Conservation (phyloP, 2,329 filamentous ascomycete genomes). For the Zasmidium citrigriseum region DNA sequence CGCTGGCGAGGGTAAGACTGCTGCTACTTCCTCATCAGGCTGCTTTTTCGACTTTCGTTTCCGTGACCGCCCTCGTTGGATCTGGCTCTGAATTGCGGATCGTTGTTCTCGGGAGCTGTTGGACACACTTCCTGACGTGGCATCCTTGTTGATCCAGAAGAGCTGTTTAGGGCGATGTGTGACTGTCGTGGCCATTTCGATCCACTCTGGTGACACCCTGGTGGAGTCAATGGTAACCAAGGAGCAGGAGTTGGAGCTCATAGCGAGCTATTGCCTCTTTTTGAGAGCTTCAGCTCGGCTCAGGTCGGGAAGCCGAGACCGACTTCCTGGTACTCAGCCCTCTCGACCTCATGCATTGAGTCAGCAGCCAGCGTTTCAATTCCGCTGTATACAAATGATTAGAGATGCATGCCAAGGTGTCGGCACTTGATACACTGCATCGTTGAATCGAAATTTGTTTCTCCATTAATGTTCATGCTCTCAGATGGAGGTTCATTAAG, state of each 20-base stretch:
- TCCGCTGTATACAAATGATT: neutral
- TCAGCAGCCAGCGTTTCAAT: neutral
- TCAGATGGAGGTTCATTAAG: neutral
- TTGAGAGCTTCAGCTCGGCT: neutral
- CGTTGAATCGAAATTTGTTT: neutral
- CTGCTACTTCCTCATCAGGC: neutral
- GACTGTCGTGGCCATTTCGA: neutral
- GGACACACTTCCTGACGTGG: neutral
- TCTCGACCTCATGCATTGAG: neutral
- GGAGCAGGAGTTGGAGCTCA: no score
- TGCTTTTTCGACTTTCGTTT: constrained; percentile 7
- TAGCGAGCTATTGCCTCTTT: neutral
- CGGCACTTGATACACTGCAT: neutral
- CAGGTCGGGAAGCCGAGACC: neutral
- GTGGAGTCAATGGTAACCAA: no score
- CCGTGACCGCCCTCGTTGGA: constrained; percentile 5
- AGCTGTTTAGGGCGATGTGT: neutral
- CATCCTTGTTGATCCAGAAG: constrained; percentile 8
- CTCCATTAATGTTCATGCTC: neutral
- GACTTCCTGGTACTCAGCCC: neutral
- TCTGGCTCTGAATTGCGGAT: constrained; percentile 7
- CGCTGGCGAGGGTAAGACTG: neutral
- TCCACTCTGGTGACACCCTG: neutral
- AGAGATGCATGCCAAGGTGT: neutral
- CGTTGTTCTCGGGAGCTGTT: constrained; percentile 4